A percentile compares a stretch with the other conserved stretches of the same genome.
Evolutionary conservation across 495 filamentous ascomycete genomes (phyloP).

Genomic region (Podospora conica): DNA sequence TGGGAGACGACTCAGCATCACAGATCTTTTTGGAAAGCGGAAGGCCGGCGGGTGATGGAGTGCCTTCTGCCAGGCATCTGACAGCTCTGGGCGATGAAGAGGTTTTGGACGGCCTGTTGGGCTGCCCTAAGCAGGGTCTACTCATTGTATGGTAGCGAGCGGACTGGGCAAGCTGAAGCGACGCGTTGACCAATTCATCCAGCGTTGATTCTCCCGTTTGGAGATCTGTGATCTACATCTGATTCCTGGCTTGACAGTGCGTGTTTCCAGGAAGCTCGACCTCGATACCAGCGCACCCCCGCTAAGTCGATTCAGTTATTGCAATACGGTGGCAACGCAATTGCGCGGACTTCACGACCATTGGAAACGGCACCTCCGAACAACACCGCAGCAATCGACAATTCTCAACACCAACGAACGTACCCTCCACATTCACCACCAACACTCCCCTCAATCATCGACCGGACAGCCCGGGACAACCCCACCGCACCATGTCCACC

Average conservation of each 20-base stretch:
- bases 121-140: background rate
- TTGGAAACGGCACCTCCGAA: background rate
- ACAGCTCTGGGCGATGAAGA: background rate
- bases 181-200: background rate
- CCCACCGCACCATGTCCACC: background rate
- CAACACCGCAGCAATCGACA: background rate
- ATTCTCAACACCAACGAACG: background rate
- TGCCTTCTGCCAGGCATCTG: too few relatives aligned
- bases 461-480: background rate
- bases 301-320: background rate
- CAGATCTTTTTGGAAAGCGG: constrained; percentile 30
- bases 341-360: background rate
- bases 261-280: background rate
- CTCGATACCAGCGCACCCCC: background rate
- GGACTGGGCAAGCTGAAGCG: background rate
- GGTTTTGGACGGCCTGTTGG: background rate
- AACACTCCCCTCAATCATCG: background rate
- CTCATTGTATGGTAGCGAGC: background rate
- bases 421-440: background rate
- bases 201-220: background rate
- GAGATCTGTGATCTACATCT: background rate
- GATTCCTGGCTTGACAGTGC: background rate
- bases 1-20: constrained; percentile 27
- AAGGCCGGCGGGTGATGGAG: constrained; percentile 5
- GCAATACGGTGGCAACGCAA: background rate